A percentile compares a stretch with the other conserved stretches of the same genome.
These are phyloP conservation scores for Elongisporangium prolatum DNA, from an alignment of 352 stramenopile species.

Conservation along the genomic window DNA sequence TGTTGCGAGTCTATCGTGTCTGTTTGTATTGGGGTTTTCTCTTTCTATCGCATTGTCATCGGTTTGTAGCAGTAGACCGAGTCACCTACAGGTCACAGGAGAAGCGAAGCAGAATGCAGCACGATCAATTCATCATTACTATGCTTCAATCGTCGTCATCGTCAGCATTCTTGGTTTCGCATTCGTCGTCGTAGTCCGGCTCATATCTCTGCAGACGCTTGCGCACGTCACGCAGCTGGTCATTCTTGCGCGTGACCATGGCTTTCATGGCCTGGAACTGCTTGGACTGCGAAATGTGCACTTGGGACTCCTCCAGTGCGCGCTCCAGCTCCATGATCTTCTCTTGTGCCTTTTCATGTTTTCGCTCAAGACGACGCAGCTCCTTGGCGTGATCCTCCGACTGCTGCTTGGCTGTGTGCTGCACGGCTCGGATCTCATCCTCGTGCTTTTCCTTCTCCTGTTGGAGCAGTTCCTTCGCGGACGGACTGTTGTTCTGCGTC, in stretches of 20 bases:
- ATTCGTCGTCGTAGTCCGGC: constrained; percentile 38
- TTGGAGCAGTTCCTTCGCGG: constrained; percentile 30
- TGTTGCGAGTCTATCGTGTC: no score
- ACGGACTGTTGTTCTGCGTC: constrained; percentile 9
- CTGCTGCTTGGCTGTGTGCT: constrained; percentile 36
- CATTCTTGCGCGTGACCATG: constrained; percentile 80
- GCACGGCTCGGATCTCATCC: constrained; percentile 55
- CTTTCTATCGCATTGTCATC: no score
- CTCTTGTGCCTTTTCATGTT: constrained; percentile 49
- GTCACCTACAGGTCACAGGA: no score
- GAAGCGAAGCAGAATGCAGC: neutral
- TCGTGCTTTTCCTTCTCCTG: constrained; percentile 41
- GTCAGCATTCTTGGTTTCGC: constrained; percentile 45
- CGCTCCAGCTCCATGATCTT: constrained; percentile 50
- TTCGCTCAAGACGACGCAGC: constrained; percentile 43
- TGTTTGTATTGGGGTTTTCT: no score
- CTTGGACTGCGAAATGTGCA: constrained; percentile 72
- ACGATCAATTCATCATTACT: neutral
- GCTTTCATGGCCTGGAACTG: constrained; percentile 85
- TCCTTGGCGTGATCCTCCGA: constrained; percentile 51
- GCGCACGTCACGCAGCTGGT: constrained; percentile 64
- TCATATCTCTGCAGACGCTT: constrained; percentile 74
- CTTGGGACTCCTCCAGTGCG: constrained; percentile 48
- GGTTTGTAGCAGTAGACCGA: no score
- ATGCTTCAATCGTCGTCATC: constrained; percentile 33